Conservation (phyloP, 2,329 filamentous ascomycete species). For the Diaporthe sp. region DNA sequence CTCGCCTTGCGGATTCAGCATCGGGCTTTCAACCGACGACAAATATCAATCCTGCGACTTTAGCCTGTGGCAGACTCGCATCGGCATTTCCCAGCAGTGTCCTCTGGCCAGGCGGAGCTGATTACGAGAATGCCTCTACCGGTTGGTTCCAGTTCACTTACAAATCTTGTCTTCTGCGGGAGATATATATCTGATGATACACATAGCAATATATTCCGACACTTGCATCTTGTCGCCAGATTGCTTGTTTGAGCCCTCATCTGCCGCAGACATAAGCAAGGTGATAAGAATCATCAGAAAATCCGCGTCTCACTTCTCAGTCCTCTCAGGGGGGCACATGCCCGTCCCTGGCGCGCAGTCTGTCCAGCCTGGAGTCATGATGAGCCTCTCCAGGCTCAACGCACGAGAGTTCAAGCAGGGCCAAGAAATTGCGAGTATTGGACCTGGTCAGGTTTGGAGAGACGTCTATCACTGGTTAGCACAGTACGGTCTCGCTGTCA, state of each 20-base stretch:
- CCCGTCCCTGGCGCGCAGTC: constrained; percentile 56
- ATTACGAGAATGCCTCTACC: neutral
- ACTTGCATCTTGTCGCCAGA: constrained; percentile 9
- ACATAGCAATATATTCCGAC: constrained; percentile 18
- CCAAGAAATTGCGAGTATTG: neutral
- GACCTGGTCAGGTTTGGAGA: constrained; percentile 1
- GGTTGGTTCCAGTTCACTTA: neutral
- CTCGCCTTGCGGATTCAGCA: neutral
- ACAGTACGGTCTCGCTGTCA: constrained; percentile 42
- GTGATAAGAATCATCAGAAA: neutral
- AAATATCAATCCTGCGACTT: neutral
- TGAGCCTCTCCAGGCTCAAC: constrained; percentile 49
- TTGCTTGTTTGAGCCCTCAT: constrained; percentile 1
- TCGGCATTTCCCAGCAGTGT: neutral
- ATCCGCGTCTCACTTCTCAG: constrained; percentile 51
- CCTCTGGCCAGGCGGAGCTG: neutral
- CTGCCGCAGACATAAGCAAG: neutral
- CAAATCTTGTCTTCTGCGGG: neutral
- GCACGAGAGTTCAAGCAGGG: neutral
- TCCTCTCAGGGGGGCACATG: constrained; percentile 60
- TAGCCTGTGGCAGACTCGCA: neutral
- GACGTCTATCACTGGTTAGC: constrained; percentile 36
- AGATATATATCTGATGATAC: neutral
- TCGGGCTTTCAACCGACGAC: neutral
- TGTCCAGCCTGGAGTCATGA: constrained; percentile 52